Percentiles rank a stretch among this genome's conserved stretches.
Conservation (phyloP, 768 basidiomycete genomes). For the Boletus vinaceobasis region DNA sequence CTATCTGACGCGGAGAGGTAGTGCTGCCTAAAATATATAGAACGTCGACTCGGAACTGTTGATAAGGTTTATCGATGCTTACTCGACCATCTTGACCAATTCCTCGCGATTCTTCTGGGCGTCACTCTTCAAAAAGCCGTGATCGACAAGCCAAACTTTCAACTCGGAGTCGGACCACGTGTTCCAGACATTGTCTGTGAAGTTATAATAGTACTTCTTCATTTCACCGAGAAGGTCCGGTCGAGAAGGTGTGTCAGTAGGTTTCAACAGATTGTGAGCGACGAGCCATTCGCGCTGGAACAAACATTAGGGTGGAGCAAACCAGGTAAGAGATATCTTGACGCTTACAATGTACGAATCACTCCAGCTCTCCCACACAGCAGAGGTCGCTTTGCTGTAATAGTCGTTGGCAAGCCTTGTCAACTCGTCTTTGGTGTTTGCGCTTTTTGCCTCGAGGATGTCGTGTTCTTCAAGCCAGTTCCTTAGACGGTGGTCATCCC, state of each 20-base stretch:
- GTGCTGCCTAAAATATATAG: conserved; percentile 50
- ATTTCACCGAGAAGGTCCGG: conserved; percentile 62
- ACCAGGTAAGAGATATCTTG: not conserved
- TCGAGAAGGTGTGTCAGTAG: conserved; percentile 49
- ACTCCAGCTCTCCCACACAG: conserved; percentile 83
- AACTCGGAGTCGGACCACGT: conserved; percentile 79
- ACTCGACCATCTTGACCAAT: conserved; percentile 70
- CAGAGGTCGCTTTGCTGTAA: conserved; percentile 59
- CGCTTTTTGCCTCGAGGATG: conserved; percentile 58
- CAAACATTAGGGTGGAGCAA: not conserved
- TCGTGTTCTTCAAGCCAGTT: conserved; percentile 74
- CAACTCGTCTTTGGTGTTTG: conserved; percentile 59
- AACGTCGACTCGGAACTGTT: not conserved
- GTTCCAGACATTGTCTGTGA: conserved; percentile 51
- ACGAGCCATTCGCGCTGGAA: conserved; percentile 79
- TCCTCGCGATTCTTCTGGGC: conserved; percentile 68
- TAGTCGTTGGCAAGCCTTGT: conserved; percentile 63
- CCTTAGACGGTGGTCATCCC: conserved; percentile 78
- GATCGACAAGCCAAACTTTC: conserved; percentile 74
- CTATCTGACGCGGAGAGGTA: conserved; percentile 60
- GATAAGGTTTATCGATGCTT: conserved; percentile 19
- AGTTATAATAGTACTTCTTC: conserved; percentile 73
- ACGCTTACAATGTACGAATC: conserved; percentile 71
- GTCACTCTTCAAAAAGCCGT: conserved; percentile 69
- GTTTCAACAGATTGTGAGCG: conserved; percentile 67